phyloP scores from a whole-genome alignment of 352 stramenopile genomes.

The Phytophthora foliorum region DNA sequence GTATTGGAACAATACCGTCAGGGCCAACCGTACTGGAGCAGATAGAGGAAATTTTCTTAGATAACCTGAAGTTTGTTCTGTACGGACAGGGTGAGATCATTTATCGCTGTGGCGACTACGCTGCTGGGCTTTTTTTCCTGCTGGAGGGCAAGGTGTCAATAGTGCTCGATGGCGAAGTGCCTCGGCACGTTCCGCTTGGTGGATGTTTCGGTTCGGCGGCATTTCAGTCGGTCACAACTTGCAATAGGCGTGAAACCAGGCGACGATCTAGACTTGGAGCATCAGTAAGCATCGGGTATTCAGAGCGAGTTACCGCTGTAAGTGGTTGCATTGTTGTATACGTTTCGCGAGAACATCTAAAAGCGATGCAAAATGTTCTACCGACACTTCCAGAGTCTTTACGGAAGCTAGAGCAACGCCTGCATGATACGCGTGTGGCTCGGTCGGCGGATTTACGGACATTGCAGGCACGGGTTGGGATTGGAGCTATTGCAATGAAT shows the following conservation, averaged over 20 bases:
- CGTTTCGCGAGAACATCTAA: conserved; percentile 53
- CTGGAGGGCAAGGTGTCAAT: conserved; percentile 55
- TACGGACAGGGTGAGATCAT: conserved; percentile 73
- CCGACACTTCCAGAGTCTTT: conserved; percentile 43
- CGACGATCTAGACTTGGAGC: conserved; percentile 13
- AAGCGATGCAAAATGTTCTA: conserved; percentile 45
- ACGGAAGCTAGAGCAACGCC: conserved; percentile 37
- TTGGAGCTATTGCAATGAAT: conserved; percentile 29
- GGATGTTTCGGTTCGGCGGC: conserved; percentile 62
- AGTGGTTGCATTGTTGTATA: conserved; percentile 69
- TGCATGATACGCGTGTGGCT: conserved; percentile 40
- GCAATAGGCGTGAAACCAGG: conserved; percentile 16
- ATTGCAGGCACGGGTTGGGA: conserved; percentile 23
- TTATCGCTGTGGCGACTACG: conserved; percentile 63
- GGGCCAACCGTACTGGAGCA: conserved; percentile 28
- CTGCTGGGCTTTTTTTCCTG: conserved; percentile 59
- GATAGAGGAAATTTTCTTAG: conserved; percentile 59
- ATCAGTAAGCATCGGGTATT: conserved; percentile 34
- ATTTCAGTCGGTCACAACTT: conserved; percentile 19
- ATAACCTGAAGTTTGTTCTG: conserved; percentile 68
- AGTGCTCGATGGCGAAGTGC: conserved; percentile 31
- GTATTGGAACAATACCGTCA: neutral
- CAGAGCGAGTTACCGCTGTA: conserved; percentile 53
- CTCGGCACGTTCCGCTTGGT: conserved; percentile 47
- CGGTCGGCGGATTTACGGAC: conserved; percentile 44